Evolutionary conservation across 2,329 filamentous ascomycete species (phyloP), one percentile per base, ranked within the genome.

Genomic region (Cordyceps cateniannulata): DNA sequence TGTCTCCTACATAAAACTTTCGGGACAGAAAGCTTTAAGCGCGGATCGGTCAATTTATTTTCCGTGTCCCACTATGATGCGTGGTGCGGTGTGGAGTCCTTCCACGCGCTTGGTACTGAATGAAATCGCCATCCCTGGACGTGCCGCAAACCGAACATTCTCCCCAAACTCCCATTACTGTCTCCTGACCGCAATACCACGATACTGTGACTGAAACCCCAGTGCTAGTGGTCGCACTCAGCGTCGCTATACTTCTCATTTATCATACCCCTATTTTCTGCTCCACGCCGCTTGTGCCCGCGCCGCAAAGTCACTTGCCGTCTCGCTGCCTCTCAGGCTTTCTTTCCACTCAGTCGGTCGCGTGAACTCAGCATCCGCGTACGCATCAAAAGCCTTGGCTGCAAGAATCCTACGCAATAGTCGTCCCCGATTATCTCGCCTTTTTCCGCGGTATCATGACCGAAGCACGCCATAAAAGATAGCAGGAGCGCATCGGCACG

Each of bases 401-500:
- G 53, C 62, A 62, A 59, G 62, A 24, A 59, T 10, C 22, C 20
- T 32, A 14, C 22, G 12, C 47, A 40, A 49, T 24, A 29, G 24
- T 63, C 55, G 60, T 65, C 60, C 66, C 64, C 69, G 42, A 47
- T 44, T n/a, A 53, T 50, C 29, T 42, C 42, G 12, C 22, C 12
- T 8, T n/a, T 65, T 67, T 71, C 72, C 73, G 72, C 76, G 76
- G 77, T 77, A 84, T 78, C 79, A 85, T 83, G 82, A 79, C 79
- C 71, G 77, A 76, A 77, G 76, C 75, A 77, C 77, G 78, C 77
- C 72, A 74, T 76, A 72, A 76, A 73, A 76, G 77, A 77, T 80
- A 79, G 76, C 77, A 76, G 74, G 75, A 75, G 74, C 75, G 72
- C 73, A 75, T 74, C 72, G 72, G 76, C 81, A 86, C 79, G 78